Evolutionary conservation across 805 yeast genomes (phyloP).

Genomic region (Ogataea saltuana): DNA sequence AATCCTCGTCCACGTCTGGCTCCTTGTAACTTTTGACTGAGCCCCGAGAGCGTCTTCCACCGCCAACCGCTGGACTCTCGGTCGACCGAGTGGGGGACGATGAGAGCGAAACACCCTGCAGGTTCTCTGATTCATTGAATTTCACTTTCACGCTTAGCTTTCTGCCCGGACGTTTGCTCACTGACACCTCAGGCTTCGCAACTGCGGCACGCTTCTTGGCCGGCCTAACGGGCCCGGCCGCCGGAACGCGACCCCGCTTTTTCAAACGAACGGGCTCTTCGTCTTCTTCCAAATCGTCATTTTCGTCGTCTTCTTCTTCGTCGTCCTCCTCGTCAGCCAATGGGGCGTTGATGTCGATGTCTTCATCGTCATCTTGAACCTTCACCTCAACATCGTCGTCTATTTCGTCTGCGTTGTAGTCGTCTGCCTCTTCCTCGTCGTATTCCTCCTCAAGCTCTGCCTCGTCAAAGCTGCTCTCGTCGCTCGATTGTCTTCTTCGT

Average conservation of each 20-base stretch:
- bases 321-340: conserved; percentile 21
- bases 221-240: background rate
- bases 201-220: background rate
- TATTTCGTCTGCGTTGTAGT: conserved; percentile 18
- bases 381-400: conserved; percentile 23
- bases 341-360: conserved; percentile 13
- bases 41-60: conserved; percentile 14
- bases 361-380: conserved; percentile 25
- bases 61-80: conserved; percentile 7
- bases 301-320: conserved; percentile 38
- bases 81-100: conserved; percentile 5
- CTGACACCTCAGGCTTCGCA: conserved; percentile 30
- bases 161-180: conserved; percentile 8
- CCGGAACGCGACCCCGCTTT: conserved; percentile 1
- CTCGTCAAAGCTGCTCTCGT: conserved; percentile 14
- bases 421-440: conserved; percentile 19
- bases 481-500: conserved; percentile 1
- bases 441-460: conserved; percentile 18
- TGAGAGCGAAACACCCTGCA: conserved; percentile 2
- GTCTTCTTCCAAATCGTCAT: no score
- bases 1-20: conserved; percentile 24
- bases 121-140: conserved; percentile 12
- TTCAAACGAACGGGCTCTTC: conserved; percentile 1
- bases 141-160: conserved; percentile 26
- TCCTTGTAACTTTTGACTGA: conserved; percentile 22